Base-by-base conservation (phyloP, 805 yeast species). In the Candida insectalens region DNA sequence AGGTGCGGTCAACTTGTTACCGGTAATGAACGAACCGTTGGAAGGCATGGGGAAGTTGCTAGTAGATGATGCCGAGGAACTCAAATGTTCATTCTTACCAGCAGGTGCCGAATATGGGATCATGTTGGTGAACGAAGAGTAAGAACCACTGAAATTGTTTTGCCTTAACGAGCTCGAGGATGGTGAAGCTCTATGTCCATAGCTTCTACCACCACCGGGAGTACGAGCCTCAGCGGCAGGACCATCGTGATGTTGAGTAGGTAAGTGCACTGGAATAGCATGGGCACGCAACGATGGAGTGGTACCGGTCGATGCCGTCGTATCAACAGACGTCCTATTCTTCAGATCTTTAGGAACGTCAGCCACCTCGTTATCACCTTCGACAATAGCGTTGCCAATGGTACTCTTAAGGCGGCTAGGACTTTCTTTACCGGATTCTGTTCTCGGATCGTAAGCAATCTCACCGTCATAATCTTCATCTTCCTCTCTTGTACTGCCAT, bases 101-200 rank as follows among this genome's bases (percentile, higher is more conserved):
- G 83, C 83, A 1, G 87, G 87, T 2, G 76, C 84, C 6, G 79
- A 65, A 52, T 78, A 79, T 2, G 87, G 87, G 32, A 79, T 78
- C 26, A 74, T 65, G 17, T 74, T 62, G 4, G 82, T 71, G 43
- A 78, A 60, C 33, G 62, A 78, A 15, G 57, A 46, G 13, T 49
- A 47, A 16, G 59, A 51, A 25, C 50, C 49, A 15, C 57, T 47
- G 14, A 35, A 26, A 32, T 37, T 34, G 19, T 17, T n/a, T 3
- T 21, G n/a, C 15, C 22, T 19, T 7, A 29, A 13, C 4, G 38
- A 31, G 8, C 38, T 36, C 3, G 34, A 23, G 13, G 35, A 19
- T 4, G 35, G 33, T 2, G 43, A 32, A 20, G 30, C 29, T 13
- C 19, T 26, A 6, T 28, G 34, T 6, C 14, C 8, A 17, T 27